Conservation (phyloP, 2,329 filamentous ascomycete genomes). For the Penicillium corylophilum region DNA sequence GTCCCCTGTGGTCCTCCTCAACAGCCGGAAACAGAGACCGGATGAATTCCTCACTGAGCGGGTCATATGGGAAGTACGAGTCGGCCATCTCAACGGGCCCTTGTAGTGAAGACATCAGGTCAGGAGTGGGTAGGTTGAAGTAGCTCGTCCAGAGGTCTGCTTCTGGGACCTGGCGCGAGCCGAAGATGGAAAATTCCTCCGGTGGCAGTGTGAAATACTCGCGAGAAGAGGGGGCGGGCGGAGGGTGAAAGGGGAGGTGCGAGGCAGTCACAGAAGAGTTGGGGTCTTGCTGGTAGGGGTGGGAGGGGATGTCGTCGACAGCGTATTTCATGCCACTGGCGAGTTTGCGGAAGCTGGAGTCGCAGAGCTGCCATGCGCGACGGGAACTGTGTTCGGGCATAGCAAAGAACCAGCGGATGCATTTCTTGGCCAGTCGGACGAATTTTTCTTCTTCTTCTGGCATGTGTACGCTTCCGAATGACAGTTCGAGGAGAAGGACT, state of each 20-base stretch:
- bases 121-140: slow-evolving; percentile 13
- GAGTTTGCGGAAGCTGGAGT: slow-evolving; percentile 36
- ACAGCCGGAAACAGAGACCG: slow-evolving; percentile 37
- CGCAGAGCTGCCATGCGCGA: slow-evolving; percentile 45
- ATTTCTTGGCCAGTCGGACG: slow-evolving; percentile 42
- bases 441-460: slow-evolving; percentile 41
- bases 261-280: slow-evolving; percentile 1
- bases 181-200: slow-evolving; percentile 10
- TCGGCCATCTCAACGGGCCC: slow-evolving; percentile 19
- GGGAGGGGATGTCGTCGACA: slow-evolving; percentile 33
- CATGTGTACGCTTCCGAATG: slow-evolving; percentile 45
- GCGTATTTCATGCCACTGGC: slow-evolving; percentile 37
- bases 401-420: slow-evolving; percentile 44
- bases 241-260: background rate
- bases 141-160: slow-evolving; percentile 13
- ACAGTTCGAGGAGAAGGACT: slow-evolving; percentile 47
- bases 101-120: slow-evolving; percentile 13
- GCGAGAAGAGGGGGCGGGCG: background rate
- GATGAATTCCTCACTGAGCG: slow-evolving; percentile 40
- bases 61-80: slow-evolving; percentile 40
- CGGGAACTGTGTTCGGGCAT: slow-evolving; percentile 42
- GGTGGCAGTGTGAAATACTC: slow-evolving; percentile 15
- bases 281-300: slow-evolving; percentile 15
- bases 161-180: slow-evolving; percentile 5
- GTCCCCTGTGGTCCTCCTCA: slow-evolving; percentile 29